phyloP scores from a whole-genome alignment of 345 rosid species.

The rapeseed (Brassica napus) region DNA sequence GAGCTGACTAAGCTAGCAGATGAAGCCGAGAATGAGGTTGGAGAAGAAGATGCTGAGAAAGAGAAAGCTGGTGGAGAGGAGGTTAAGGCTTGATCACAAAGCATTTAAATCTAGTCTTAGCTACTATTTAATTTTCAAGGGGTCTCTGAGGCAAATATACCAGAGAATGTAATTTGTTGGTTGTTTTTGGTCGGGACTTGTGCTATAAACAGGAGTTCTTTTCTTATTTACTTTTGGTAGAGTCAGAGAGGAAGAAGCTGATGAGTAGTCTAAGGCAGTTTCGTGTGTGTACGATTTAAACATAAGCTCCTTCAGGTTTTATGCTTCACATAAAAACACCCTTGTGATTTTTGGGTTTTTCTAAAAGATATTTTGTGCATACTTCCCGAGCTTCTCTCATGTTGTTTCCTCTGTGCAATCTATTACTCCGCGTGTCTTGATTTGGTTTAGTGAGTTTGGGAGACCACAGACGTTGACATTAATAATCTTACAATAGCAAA shows the following conservation, averaged over 20 bases:
- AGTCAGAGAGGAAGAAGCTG: not conserved
- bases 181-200: slow-evolving; percentile 16
- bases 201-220: not conserved
- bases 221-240: not conserved
- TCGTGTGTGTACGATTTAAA: slow-evolving; percentile 32
- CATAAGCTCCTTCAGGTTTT: slow-evolving; percentile 25
- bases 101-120: slow-evolving; percentile 21
- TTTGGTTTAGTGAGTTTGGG: not conserved
- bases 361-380: not conserved
- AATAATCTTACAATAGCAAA: not conserved
- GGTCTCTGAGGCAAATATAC: slow-evolving; percentile 23
- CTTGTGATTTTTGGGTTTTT: slow-evolving; percentile 3
- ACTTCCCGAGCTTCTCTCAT: no score
- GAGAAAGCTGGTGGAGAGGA: slow-evolving; percentile 36
- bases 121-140: slow-evolving; percentile 2
- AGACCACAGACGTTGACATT: not conserved
- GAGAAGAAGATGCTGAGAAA: slow-evolving; percentile 60
- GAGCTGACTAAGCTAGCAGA: slow-evolving; percentile 91
- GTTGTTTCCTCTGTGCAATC: no score
- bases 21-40: slow-evolving; percentile 68
- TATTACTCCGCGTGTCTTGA: not conserved
- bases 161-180: slow-evolving; percentile 35
- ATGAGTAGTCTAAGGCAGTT: slow-evolving; percentile 17
- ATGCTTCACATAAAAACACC: not conserved
- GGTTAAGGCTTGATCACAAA: slow-evolving; percentile 46